Conservation (phyloP, 345 rosid genomes). For the Hypericum androsaemum region DNA sequence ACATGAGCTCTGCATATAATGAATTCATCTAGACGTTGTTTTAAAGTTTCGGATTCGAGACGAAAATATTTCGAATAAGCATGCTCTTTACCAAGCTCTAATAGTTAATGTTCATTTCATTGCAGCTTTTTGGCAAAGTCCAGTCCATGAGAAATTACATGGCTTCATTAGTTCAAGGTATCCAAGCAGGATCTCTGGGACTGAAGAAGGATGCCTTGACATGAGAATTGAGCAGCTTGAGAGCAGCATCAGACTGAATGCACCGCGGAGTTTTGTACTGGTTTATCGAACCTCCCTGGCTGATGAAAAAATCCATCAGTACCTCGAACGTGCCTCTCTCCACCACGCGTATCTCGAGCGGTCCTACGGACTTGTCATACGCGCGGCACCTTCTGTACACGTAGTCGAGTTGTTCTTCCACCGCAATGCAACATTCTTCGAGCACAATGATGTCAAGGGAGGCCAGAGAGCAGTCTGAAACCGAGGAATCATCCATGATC, state of each 20-base stretch:
- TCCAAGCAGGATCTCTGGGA: conserved; percentile 55
- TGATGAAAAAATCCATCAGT: conserved; percentile 47
- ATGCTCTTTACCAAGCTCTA: too few species aligned
- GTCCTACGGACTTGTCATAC: conserved; percentile 40
- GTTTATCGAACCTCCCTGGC: conserved; percentile 57
- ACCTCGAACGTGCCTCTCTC: conserved; percentile 40
- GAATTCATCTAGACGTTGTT: too few species aligned
- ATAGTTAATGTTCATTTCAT: too few species aligned
- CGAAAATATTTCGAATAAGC: too few species aligned
- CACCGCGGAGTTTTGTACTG: conserved; percentile 64
- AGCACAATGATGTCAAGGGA: conserved; percentile 23
- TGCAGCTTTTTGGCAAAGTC: too few species aligned
- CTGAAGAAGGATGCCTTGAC: conserved; percentile 47
- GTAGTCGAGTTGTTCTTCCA: conserved; percentile 50
- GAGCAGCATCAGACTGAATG: conserved; percentile 39
- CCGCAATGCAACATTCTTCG: conserved; percentile 46
- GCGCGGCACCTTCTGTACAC: conserved; percentile 51
- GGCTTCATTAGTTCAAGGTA: conserved; percentile 16
- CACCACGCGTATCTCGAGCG: conserved; percentile 55
- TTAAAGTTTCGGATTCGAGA: too few species aligned
- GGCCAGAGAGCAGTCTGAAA: not conserved
- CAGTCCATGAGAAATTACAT: too few species aligned
- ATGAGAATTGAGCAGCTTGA: conserved; percentile 40
- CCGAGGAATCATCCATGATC: conserved; percentile 15
- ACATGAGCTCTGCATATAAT: too few species aligned